Evolutionary conservation across 2,329 filamentous ascomycete genomes (phyloP).

Genomic region (Apiospora pterosperma): DNA sequence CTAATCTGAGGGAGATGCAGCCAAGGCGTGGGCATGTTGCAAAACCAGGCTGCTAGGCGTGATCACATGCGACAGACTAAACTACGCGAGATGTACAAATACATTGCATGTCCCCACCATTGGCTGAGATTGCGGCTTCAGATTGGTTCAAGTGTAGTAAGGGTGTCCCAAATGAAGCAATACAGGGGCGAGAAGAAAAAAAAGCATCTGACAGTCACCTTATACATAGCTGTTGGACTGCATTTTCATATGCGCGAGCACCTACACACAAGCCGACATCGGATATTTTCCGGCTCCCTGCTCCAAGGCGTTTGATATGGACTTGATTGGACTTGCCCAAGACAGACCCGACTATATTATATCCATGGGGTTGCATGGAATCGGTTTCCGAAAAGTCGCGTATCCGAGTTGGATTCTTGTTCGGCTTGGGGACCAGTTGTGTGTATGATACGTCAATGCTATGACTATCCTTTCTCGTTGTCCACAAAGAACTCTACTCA

Average conservation of each 20-base stretch:
- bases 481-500: not conserved
- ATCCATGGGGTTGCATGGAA: not conserved
- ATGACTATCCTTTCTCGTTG: no score
- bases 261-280: not conserved
- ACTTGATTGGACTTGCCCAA: not conserved
- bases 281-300: not conserved
- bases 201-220: conserved; percentile 3
- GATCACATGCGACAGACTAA: conserved; percentile 1
- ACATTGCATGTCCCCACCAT: not conserved
- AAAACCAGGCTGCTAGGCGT: not conserved
- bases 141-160: not conserved
- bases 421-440: no score
- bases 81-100: not conserved
- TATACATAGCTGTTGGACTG: not conserved
- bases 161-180: not conserved
- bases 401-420: no score
- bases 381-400: not conserved
- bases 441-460: no score
- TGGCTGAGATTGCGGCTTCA: not conserved
- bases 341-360: not conserved
- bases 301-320: not conserved
- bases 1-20: not conserved
- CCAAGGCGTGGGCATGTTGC: not conserved
- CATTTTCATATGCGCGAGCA: not conserved
- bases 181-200: not conserved